Evolutionary conservation across 495 filamentous ascomycete species (phyloP), one percentile per base, ranked within the genome.

Genomic region (Lasiosphaeria hispida): DNA sequence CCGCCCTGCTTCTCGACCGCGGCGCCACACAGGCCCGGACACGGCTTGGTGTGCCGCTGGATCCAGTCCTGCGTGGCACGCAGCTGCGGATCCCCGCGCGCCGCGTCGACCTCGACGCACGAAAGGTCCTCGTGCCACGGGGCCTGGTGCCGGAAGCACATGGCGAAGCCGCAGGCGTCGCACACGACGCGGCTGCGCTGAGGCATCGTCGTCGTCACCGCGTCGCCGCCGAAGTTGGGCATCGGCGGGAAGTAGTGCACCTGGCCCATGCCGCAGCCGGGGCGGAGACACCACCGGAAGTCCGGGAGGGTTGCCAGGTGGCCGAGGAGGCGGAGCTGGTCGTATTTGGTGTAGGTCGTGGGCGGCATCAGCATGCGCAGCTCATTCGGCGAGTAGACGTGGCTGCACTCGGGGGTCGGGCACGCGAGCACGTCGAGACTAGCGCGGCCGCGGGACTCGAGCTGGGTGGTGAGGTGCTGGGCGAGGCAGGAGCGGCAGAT

Each of bases 121-220:
- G 67, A 73, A 56, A 66, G 65, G 40, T 67, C 72, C 15, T 61
- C 49, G 54, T 79, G 76, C 70, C 70, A 79, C 7, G 57, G 60
- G 40, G 59, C 54, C 35, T 72, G 63, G 59, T 76, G 72, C 0
- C 39, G 41, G 15, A 72, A 63, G 54, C 76, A 79, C 50, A 72
- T 67, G 15, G 63, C 63, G 55, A 66, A 75, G 18, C 65, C 64
- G 56, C 76, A 78, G 7, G 41, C 49, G 2, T 56, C 57, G 59
- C 76, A 79, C 13, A 37, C 42, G 58, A 78, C 69, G 19, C 62
- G 66, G 52, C 50, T 58, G 7, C 53, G 57, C 10, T 39, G 40
- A n/a, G 4, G n/a, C 11, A 7, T 63, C 55, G 34, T 62, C 57
- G 18, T 57, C 55, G n/a, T n/a, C n/a, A n/a, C 23, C 5, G 23